Percentiles rank a stretch among this genome's conserved stretches.
Conservation (phyloP, 345 rosid genomes). For the Moricandia arvensis region DNA sequence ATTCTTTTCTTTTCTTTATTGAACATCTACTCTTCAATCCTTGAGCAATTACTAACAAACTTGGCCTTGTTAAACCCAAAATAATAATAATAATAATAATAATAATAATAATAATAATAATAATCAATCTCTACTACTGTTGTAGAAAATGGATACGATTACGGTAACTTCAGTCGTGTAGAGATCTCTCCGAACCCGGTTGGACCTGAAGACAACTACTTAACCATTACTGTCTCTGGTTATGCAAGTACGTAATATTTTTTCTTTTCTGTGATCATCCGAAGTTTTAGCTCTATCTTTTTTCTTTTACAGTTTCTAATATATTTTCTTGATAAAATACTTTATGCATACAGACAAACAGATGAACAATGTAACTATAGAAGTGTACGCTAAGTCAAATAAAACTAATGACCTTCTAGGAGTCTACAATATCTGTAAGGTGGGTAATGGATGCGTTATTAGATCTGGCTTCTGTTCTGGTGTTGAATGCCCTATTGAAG, state of each 20-base stretch:
- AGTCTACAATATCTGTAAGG: background rate
- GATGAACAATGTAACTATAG: background rate
- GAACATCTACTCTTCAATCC: background rate
- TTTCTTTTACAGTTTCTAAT: background rate
- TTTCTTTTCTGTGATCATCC: background rate
- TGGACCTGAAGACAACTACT: background rate
- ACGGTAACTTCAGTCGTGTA: background rate
- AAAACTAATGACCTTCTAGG: background rate
- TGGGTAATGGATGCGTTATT: background rate
- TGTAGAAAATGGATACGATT: slow-evolving; percentile 4
- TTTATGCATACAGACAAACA: background rate
- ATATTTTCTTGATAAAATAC: background rate
- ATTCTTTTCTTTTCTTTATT: background rate
- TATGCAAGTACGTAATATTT: background rate
- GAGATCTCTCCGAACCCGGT: slow-evolving; percentile 15
- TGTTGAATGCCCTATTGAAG: background rate
- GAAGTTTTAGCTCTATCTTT: background rate
- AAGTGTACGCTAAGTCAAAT: background rate
- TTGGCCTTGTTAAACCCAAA: background rate
- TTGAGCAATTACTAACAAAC: background rate
- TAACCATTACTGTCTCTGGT: background rate
- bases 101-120: background rate
- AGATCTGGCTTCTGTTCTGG: background rate
- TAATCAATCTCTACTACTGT: background rate
- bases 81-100: background rate